These are phyloP conservation scores for Stephania yunnanensis DNA, from an alignment of 164 flowering plant species.

Conservation along the genomic window DNA sequence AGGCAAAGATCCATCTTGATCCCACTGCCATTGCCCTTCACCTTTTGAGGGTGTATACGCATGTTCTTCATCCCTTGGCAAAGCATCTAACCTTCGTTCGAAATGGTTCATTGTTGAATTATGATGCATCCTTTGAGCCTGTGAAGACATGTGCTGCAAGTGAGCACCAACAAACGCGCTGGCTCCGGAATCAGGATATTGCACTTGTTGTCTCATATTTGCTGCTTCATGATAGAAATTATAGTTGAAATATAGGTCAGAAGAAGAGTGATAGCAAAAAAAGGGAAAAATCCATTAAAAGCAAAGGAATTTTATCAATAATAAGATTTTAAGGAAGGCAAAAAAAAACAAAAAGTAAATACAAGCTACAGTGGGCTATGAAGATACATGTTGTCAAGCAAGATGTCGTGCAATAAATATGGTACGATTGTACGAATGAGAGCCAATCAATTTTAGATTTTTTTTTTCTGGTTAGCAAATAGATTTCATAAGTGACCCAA, in stretches of 20 bases:
- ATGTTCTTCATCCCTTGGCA: conserved; percentile 28
- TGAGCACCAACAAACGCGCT: conserved; percentile 25
- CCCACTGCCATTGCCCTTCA: conserved; percentile 40
- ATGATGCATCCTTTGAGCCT: conserved; percentile 35
- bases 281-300: not conserved
- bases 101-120: conserved; percentile 22
- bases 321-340: not conserved
- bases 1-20: conserved; percentile 24
- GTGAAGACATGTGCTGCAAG: conserved; percentile 31
- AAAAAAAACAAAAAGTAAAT: not conserved
- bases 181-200: conserved; percentile 26
- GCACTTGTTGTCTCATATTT: conserved; percentile 30
- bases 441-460: not conserved
- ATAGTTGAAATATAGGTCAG: not conserved
- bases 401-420: not conserved
- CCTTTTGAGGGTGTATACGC: conserved; percentile 27
- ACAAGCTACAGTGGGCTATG: not conserved
- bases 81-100: conserved; percentile 27
- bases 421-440: not conserved
- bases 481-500: not conserved
- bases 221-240: conserved; percentile 9
- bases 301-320: not conserved
- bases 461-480: not conserved
- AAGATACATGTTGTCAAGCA: not conserved
- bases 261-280: not conserved